Percentiles rank a stretch among this genome's conserved stretches.
These are phyloP conservation scores for Magnaporthiopsis rhizophila DNA, from an alignment of 2,329 filamentous ascomycete species.

Conservation along the genomic window DNA sequence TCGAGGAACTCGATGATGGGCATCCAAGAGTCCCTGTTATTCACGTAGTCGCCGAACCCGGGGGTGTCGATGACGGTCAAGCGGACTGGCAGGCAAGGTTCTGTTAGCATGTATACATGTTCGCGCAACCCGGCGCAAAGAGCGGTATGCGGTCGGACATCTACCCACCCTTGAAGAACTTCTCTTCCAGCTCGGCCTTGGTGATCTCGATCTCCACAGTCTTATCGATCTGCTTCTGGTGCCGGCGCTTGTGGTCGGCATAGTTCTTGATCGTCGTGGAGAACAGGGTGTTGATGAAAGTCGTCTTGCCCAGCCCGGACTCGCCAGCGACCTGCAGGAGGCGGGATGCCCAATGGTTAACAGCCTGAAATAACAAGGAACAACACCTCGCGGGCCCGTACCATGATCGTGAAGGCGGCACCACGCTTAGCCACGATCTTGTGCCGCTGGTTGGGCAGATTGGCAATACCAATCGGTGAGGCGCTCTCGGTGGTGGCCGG, in stretches of 20 bases:
- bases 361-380: slow-evolving; percentile 5
- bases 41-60: slow-evolving; percentile 98
- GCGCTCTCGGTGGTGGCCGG: slow-evolving; percentile 50
- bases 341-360: slow-evolving; percentile 6
- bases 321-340: slow-evolving; percentile 79
- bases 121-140: neutral
- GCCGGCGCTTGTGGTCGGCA: slow-evolving; percentile 97
- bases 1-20: slow-evolving; percentile 99
- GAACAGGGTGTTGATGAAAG: slow-evolving; percentile 99
- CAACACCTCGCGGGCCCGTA: slow-evolving; percentile 34
- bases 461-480: slow-evolving; percentile 66
- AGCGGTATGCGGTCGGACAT: neutral
- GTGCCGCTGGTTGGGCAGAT: slow-evolving; percentile 66
- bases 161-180: slow-evolving; percentile 95
- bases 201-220: slow-evolving; percentile 99
- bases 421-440: slow-evolving; percentile 76
- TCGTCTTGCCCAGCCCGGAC: slow-evolving; percentile 97
- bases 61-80: slow-evolving; percentile 98
- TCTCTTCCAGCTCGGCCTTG: slow-evolving; percentile 99
- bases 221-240: slow-evolving; percentile 99
- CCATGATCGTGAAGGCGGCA: slow-evolving; percentile 99
- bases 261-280: slow-evolving; percentile 99
- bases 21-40: slow-evolving; percentile 99
- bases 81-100: slow-evolving; percentile 56
- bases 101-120: neutral